Base-by-base conservation (phyloP, 2,329 filamentous ascomycete genomes). In the Arachnopeziza araneosa region DNA sequence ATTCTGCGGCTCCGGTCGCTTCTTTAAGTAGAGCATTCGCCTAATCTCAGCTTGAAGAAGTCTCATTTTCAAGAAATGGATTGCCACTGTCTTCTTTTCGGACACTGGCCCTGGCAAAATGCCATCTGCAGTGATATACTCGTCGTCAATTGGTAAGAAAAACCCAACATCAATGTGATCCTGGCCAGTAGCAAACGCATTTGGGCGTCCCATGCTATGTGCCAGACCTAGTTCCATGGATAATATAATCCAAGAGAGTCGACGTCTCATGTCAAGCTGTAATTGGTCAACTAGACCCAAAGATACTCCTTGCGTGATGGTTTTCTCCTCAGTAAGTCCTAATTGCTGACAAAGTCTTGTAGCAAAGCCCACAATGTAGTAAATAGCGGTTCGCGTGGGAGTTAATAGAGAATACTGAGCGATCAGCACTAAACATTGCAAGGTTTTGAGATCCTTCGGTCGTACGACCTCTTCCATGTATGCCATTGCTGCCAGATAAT, bases 31-130 rank as follows among this genome's bases (percentile, higher is more conserved):
- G 0, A 98, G 78, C 7, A 86, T 88, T 60, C 92, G 84, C 60
- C 92, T 83, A 51, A 97, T 95, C 74, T 98, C 93, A 17, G 93
- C 85, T 72, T 97, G 93, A 14, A 93, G 78, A 60, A 96, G 75
- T 58, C 91, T 83, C 91, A 97, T 96, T 71, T 90, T 93, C 78
- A 92, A 92, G 69, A 96, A 95, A 72, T 99, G 93, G 63, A 97
- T 92, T 1, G 91, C 88, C 24, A 96, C 87, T 68, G 90, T 84
- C 73, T 99, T 99, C n/a, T 71, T 90, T 66, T 93, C 81, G 48
- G 90, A 91, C 1, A 84, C 80, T 5, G 87, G 88, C 0, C 87
- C 89, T 0, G 86, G 82, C 23, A 85, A 77, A 59, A 97, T 88
- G 2, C 91, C 93, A 36, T 87, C 80, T 1, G 84, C 79, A 1